Base-by-base conservation (phyloP, 768 basidiomycete species). In the Coprinopsis cinerea region DNA sequence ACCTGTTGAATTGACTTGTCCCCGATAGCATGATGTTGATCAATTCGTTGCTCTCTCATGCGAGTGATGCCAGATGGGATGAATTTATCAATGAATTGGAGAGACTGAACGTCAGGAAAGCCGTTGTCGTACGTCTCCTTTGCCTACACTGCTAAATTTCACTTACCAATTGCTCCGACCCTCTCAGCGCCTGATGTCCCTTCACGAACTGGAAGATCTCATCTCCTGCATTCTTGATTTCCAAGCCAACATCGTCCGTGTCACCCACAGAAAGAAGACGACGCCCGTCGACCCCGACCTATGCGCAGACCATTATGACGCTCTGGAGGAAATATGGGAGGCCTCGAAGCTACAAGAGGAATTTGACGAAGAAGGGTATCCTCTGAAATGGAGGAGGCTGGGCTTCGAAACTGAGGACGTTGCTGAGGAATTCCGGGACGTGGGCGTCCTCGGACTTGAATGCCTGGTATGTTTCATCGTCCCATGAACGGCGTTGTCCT, bases 221-320 rank as follows among this genome's bases (percentile, higher is more conserved):
- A 82, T 85, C 5, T 92, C 89, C 0, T 85, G 83, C 51, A 85
- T 93, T 41, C 74, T 92, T 48, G 87, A 92, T 61, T 93, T 92
- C 64, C 91, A 93, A 69, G 83, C 87, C 23, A 91, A 90, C 64
- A 78, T 92, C 51, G 72, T 88, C 48, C 81, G 88, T 32, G 79
- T 90, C 24, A 81, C 79, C 13, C 86, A 88, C 62, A 79, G 85
- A 48, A 88, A 85, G 70, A 92, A 91, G 68, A 86, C 76, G 14
- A 87, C 87, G 2, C 64, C 78, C 20, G 87, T 93, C 15, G 84
- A 90, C 57, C 79, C 84, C 2, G 79, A 82, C 24, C 63, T 64
- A 35, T 83, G 88, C 48, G 73, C 75, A 3, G 65, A 70, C 3
- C 86, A 90, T 56, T 70, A 68, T 11, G 70, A 68, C 17, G 70